Conservation (phyloP, 2,329 filamentous ascomycete species). For the Sporothrix luriei region DNA sequence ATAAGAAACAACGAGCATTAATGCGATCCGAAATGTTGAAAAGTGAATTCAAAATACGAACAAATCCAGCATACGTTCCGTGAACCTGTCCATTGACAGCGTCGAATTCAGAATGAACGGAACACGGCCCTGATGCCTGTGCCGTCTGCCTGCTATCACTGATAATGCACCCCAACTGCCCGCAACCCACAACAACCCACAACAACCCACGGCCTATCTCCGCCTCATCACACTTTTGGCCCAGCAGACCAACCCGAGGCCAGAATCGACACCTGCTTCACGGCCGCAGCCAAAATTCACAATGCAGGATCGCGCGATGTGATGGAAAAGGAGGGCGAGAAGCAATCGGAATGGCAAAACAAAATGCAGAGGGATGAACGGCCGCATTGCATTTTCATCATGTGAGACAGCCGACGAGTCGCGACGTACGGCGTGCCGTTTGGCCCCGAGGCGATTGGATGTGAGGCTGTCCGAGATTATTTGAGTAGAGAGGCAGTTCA, state of each 20-base stretch:
- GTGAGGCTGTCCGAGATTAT: background rate
- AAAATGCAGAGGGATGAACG: background rate
- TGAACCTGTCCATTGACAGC: conserved; percentile 1
- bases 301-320: conserved; percentile 5
- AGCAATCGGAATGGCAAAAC: background rate
- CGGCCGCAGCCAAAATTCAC: background rate
- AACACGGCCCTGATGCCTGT: conserved; percentile 1
- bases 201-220: background rate
- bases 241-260: conserved; percentile 2
- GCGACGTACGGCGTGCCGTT: background rate
- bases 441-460: background rate
- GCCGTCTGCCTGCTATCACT: background rate
- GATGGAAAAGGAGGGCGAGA: background rate
- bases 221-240: conserved; percentile 8
- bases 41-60: too few relatives aligned
- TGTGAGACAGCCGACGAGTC: background rate
- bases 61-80: too few relatives aligned
- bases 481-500: background rate
- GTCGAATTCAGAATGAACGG: background rate
- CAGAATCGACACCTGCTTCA: conserved; percentile 1
- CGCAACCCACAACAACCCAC: conserved; percentile 1
- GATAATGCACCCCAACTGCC: background rate
- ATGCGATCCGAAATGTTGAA: background rate
- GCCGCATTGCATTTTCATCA: conserved; percentile 13
- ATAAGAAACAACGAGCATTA: conserved; percentile 18